A percentile compares a stretch with the other conserved stretches of the same genome.
These are phyloP conservation scores for Nothophaeocryptopus gaeumannii DNA, from an alignment of 2,329 filamentous ascomycete genomes.

Conservation along the genomic window DNA sequence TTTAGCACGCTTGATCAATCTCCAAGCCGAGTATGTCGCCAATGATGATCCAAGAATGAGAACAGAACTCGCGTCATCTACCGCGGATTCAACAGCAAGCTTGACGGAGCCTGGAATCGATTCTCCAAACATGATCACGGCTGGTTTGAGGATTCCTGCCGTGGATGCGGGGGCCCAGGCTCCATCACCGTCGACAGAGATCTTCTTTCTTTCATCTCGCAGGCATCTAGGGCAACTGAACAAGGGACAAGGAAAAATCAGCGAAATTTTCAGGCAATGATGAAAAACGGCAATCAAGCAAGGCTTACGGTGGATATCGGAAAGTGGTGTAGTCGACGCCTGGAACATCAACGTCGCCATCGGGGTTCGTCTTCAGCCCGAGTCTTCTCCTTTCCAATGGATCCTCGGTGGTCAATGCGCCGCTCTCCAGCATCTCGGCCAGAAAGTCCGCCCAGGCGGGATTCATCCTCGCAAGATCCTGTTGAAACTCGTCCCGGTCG, in stretches of 20 bases:
- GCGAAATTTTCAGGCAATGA: too few species aligned
- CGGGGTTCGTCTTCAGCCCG: slow-evolving; percentile 82
- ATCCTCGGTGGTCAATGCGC: slow-evolving; percentile 75
- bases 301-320: slow-evolving; percentile 67
- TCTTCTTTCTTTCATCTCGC: slow-evolving; percentile 53
- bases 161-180: slow-evolving; percentile 60
- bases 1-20: slow-evolving; percentile 77
- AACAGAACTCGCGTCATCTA: slow-evolving; percentile 72
- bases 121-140: slow-evolving; percentile 95
- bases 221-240: slow-evolving; percentile 70
- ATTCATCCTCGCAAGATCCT: slow-evolving; percentile 72
- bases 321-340: slow-evolving; percentile 86
- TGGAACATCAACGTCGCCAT: slow-evolving; percentile 89
- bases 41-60: slow-evolving; percentile 84
- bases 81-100: slow-evolving; percentile 69
- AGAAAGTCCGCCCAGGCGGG: slow-evolving; percentile 81
- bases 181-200: slow-evolving; percentile 75
- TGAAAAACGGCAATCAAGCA: too few species aligned
- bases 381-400: slow-evolving; percentile 63
- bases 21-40: slow-evolving; percentile 93
- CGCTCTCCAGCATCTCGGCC: slow-evolving; percentile 65
- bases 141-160: slow-evolving; percentile 84
- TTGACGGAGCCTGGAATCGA: slow-evolving; percentile 71
- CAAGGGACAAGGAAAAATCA: too few species aligned
- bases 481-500: slow-evolving; percentile 71